Evolutionary conservation across 169 alveolate genomes (phyloP).

Genomic region (Babesia caballi): DNA sequence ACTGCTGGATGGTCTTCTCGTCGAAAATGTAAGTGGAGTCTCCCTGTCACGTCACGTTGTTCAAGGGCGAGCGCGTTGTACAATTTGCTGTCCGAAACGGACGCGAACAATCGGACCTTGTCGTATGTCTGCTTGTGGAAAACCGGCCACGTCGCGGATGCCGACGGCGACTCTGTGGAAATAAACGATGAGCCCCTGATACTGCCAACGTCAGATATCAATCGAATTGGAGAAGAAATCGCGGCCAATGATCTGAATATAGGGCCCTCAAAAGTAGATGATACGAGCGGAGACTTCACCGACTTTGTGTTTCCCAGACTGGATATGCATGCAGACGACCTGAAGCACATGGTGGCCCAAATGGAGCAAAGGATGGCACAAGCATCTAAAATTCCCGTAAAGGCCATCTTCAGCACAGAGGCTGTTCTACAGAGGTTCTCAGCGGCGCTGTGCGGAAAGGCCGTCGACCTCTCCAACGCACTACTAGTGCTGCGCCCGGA

Average conservation of each 20-base stretch:
- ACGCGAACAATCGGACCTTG: not conserved
- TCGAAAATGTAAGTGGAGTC: constrained; percentile 12
- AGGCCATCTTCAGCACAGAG: constrained; percentile 18
- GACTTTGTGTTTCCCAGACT: constrained; percentile 22
- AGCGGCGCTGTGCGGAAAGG: not conserved
- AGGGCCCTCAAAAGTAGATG: not conserved
- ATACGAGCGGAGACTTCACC: not conserved
- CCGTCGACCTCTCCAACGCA: constrained; percentile 6
- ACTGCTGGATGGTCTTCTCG: constrained; percentile 33
- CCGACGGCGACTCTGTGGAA: not conserved
- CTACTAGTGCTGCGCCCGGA: constrained; percentile 48
- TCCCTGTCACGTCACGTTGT: too few species aligned
- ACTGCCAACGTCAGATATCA: constrained; percentile 9
- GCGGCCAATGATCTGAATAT: not conserved
- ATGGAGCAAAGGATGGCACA: not conserved
- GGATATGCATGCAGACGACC: not conserved
- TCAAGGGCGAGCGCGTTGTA: not conserved
- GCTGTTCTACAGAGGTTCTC: constrained; percentile 5
- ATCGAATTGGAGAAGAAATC: constrained; percentile 20
- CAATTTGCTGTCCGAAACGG: not conserved
- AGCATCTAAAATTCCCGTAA: not conserved
- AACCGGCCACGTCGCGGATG: not conserved
- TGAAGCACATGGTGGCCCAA: not conserved
- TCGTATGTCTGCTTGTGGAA: constrained; percentile 54
- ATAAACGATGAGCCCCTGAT: constrained; percentile 36